These are phyloP conservation scores for Lasiosphaeria hispida DNA, from an alignment of 495 filamentous ascomycete genomes.

Conservation along the genomic window DNA sequence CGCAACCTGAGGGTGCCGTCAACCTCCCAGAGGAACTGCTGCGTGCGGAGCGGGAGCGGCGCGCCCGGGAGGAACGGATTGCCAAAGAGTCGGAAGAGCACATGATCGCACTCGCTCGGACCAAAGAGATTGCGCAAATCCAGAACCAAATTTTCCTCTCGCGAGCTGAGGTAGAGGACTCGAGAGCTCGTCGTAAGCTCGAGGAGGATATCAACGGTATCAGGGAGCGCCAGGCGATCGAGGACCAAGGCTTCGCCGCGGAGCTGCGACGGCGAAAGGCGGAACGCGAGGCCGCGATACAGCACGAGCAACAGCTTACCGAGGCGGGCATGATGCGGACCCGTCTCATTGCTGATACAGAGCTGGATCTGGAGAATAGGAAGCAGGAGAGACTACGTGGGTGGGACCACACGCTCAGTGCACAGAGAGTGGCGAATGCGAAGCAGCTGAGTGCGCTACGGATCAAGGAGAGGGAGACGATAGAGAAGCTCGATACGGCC, in stretches of 20 bases:
- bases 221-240: conserved; percentile 30
- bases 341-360: conserved; percentile 38
- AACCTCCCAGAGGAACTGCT: conserved; percentile 45
- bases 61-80: conserved; percentile 36
- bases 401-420: conserved; percentile 38
- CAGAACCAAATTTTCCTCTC: conserved; percentile 42
- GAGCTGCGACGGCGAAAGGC: conserved; percentile 26
- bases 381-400: conserved; percentile 32
- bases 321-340: conserved; percentile 39
- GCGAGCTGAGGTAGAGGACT: conserved; percentile 47
- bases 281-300: conserved; percentile 28
- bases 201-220: conserved; percentile 37
- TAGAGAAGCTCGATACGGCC: conserved; percentile 38
- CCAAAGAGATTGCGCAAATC: conserved; percentile 41
- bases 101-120: conserved; percentile 34
- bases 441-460: conserved; percentile 41
- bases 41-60: conserved; percentile 43
- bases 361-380: conserved; percentile 37
- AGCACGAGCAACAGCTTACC: conserved; percentile 39
- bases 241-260: conserved; percentile 25
- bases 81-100: conserved; percentile 39
- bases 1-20: conserved; percentile 44
- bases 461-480: conserved; percentile 41
- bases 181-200: conserved; percentile 35
- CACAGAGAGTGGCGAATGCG: conserved; percentile 36